These are phyloP conservation scores for Pistacia vera DNA, from an alignment of 345 rosid genomes.

Conservation along the genomic window DNA sequence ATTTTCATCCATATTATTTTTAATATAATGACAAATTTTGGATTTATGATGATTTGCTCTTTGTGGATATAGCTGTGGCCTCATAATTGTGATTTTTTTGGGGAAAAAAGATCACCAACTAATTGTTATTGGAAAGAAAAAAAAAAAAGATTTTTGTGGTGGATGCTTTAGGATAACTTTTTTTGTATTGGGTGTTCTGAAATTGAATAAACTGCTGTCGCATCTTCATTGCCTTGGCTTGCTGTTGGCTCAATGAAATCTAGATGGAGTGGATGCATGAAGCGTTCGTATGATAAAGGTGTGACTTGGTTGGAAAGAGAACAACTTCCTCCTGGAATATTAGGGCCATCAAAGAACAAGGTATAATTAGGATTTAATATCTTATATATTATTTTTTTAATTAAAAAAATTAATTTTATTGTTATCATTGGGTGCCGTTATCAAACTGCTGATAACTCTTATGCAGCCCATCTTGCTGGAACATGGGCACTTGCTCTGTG, in stretches of 20 bases:
- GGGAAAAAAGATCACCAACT: not conserved
- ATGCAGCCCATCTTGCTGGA: slow-evolving; percentile 80
- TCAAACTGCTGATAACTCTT: not conserved
- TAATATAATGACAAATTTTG: not conserved
- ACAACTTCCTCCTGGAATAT: slow-evolving; percentile 90
- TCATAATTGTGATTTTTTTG: not conserved
- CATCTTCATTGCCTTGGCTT: slow-evolving; percentile 11
- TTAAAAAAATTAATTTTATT: not conserved
- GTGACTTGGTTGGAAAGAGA: slow-evolving; percentile 73
- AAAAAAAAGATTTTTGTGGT: not conserved
- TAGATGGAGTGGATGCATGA: slow-evolving; percentile 98
- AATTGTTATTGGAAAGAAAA: not conserved
- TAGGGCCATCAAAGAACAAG: slow-evolving; percentile 93
- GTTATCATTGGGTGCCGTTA: slow-evolving; percentile 2
- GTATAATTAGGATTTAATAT: slow-evolving; percentile 24
- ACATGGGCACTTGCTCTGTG: slow-evolving; percentile 73
- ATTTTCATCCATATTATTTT: not conserved
- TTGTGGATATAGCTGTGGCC: not conserved
- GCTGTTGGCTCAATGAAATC: slow-evolving; percentile 14
- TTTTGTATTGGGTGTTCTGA: not conserved
- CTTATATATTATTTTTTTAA: no score
- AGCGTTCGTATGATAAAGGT: slow-evolving; percentile 83
- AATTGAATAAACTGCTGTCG: not conserved
- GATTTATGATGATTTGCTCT: not conserved
- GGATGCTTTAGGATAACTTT: no score